phyloP scores from a whole-genome alignment of 2,329 filamentous ascomycete genomes.

The Aspergillus carbonarius region DNA sequence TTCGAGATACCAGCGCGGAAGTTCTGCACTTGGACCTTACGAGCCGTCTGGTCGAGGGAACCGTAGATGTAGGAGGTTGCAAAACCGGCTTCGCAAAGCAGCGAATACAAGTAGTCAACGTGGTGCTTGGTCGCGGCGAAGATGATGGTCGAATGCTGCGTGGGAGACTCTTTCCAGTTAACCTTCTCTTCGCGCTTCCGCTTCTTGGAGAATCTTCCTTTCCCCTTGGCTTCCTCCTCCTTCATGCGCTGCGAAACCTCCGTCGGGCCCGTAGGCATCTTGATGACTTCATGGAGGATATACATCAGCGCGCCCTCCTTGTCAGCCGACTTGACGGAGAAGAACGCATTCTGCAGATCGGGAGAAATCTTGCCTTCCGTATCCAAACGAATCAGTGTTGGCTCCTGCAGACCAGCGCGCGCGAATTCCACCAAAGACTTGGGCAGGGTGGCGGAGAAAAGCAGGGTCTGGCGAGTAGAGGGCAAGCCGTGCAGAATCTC shows the following conservation, averaged over 20 bases:
- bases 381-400: conserved; percentile 83
- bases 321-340: conserved; percentile 85
- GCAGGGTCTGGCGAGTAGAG: conserved; percentile 76
- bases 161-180: conserved; percentile 67
- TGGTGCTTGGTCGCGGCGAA: conserved; percentile 96
- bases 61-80: conserved; percentile 93
- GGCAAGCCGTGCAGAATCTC: conserved; percentile 92
- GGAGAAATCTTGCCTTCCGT: conserved; percentile 95
- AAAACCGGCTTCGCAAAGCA: conserved; percentile 81
- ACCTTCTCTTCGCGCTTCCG: conserved; percentile 51
- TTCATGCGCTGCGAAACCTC: conserved; percentile 49
- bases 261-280: conserved; percentile 73
- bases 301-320: conserved; percentile 92
- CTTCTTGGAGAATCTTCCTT: conserved; percentile 37
- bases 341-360: conserved; percentile 93
- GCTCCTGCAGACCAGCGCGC: conserved; percentile 87
- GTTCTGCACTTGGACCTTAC: conserved; percentile 86
- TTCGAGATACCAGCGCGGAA: conserved; percentile 83
- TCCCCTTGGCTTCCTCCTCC: conserved; percentile 48
- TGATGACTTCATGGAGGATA: conserved; percentile 86
- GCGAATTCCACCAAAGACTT: conserved; percentile 96
- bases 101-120: conserved; percentile 82
- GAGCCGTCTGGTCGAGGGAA: conserved; percentile 87
- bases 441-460: conserved; percentile 94
- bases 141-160: conserved; percentile 88